Evolutionary conservation across 305 asterid species (phyloP).

Genomic region (Caryopteris hybrid): DNA sequence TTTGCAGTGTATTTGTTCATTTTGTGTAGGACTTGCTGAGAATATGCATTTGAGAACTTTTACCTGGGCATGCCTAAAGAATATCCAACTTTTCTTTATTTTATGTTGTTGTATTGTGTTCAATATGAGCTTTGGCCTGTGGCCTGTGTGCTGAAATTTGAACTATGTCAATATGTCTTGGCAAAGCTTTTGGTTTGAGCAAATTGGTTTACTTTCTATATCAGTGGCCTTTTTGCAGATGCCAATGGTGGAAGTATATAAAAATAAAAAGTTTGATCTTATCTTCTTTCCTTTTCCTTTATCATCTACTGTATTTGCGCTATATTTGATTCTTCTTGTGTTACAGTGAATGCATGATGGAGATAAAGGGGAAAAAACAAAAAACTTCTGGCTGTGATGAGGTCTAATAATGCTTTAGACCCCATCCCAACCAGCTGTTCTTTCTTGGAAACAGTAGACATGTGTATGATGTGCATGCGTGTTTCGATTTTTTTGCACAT

Average conservation of each 20-base stretch:
- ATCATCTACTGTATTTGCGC: not conserved
- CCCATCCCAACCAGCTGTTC: no score
- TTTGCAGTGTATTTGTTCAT: not conserved
- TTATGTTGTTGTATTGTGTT: not conserved
- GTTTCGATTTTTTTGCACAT: no score
- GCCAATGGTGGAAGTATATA: not conserved
- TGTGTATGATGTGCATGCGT: no score
- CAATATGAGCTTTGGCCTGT: not conserved
- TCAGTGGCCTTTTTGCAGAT: not conserved
- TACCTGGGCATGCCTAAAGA: not conserved
- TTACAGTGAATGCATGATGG: not conserved
- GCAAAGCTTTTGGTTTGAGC: not conserved
- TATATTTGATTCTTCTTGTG: not conserved
- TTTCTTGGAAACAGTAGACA: not conserved
- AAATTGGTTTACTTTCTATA: not conserved
- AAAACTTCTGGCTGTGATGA: not conserved
- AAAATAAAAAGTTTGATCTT: not conserved
- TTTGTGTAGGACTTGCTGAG: not conserved
- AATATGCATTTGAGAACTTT: not conserved
- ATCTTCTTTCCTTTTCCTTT: not conserved
- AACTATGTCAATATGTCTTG: not conserved
- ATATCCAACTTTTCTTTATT: not conserved
- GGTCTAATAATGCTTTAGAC: no score
- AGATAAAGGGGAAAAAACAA: not conserved
- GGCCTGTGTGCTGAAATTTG: constrained; percentile 8